These are phyloP conservation scores for Vitis labrusca DNA, from an alignment of 164 flowering plant genomes.

Conservation along the genomic window DNA sequence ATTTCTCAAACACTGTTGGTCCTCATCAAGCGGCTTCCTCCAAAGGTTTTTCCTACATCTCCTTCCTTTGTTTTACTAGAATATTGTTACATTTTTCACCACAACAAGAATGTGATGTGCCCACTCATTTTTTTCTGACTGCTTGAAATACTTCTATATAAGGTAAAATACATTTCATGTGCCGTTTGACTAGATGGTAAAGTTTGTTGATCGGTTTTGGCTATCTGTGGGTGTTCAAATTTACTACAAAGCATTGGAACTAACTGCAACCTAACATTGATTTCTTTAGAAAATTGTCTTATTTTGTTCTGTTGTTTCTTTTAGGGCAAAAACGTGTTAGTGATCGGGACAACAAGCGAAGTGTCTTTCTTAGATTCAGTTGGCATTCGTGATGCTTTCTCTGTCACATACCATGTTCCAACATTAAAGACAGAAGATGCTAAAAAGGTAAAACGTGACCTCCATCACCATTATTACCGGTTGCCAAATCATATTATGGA, in stretches of 20 bases:
- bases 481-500: neutral
- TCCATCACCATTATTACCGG: neutral
- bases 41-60: conserved; percentile 51
- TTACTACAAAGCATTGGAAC: too few species aligned
- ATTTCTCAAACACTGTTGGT: conserved; percentile 87
- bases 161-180: too few species aligned
- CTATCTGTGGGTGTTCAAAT: too few species aligned
- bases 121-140: too few species aligned
- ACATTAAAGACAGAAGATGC: conserved; percentile 72
- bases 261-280: too few species aligned
- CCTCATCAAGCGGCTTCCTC: conserved; percentile 90
- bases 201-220: too few species aligned
- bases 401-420: conserved; percentile 82
- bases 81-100: too few species aligned
- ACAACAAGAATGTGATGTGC: too few species aligned
- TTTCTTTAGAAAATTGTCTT: neutral
- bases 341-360: conserved; percentile 93
- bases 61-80: neutral
- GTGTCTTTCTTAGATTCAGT: conserved; percentile 70
- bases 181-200: too few species aligned
- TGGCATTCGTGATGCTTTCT: conserved; percentile 78
- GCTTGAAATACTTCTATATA: too few species aligned
- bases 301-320: conserved; percentile 2
- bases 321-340: conserved; percentile 90
- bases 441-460: conserved; percentile 51